Evolutionary conservation across 345 rosid genomes (phyloP), one percentile per base, ranked within the genome.

Genomic region (Citrus trifoliata): DNA sequence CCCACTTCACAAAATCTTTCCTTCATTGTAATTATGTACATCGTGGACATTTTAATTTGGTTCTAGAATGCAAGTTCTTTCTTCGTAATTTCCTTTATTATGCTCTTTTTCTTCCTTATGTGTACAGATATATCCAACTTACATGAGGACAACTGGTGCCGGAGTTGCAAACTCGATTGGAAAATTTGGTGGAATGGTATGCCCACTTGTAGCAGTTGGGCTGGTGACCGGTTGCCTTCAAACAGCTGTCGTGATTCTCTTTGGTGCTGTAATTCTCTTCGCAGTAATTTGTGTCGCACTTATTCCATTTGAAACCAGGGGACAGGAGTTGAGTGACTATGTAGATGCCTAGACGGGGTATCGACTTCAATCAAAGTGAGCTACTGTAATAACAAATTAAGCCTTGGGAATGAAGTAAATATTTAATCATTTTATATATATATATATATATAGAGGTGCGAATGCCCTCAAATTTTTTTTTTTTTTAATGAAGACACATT

Each of bases 121-220:
- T 24, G 4, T 73, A 62, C 46, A 91, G 93, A 71, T 89, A 59
- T 88, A 89, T 72, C 91, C 91, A 71, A 88, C 93, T 4, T 58
- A 81, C 2, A 82, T 82, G 67, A 79, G 93, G 69, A 37, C 93
- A 81, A 88, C 88, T 4, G 93, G 90, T 24, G 82, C 82, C 35
- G 94, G 93, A 69, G 75, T 83, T n/a, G 93, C 90, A 7, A 91
- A 84, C 76, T 78, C 89, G 4, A 74, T 89, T 67, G 94, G 93
- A 67, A 85, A 90, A 82, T 84, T 89, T 14, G 94, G 93, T 5
- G 94, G 94, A 16, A 87, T 87, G 87, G 14, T 89, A 63, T 83
- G 89, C 76, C 93, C 93, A 8, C 81, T 88, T 37, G 91, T 88
- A 22, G 88, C 91, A 2, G 89, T 89, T 19, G 81, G 77, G 63